These are phyloP conservation scores for Zasmidium citrigriseum DNA, from an alignment of 2,329 filamentous ascomycete genomes.

Conservation along the genomic window DNA sequence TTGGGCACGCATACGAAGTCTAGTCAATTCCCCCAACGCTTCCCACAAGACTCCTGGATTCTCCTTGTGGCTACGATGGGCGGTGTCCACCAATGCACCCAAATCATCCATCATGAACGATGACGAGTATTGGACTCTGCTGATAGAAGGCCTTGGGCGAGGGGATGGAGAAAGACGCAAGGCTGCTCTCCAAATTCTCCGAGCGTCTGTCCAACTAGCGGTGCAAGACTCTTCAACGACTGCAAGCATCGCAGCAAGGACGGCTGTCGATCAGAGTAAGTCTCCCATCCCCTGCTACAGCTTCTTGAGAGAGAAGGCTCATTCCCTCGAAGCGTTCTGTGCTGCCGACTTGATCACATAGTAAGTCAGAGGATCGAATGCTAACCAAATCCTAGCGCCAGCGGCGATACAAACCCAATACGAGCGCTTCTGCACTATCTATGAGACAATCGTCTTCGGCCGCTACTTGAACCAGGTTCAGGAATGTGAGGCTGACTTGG, in stretches of 20 bases:
- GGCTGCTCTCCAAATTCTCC: constrained; percentile 47
- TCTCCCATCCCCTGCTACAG: background rate
- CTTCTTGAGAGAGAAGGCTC: constrained; percentile 2
- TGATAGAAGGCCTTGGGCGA: constrained; percentile 41
- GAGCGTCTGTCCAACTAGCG: constrained; percentile 40
- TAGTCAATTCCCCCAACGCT: constrained; percentile 9
- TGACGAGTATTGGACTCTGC: constrained; percentile 42
- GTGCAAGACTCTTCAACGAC: constrained; percentile 10
- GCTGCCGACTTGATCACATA: background rate
- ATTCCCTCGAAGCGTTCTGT: background rate
- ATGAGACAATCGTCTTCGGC: constrained; percentile 51
- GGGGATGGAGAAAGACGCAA: constrained; percentile 50
- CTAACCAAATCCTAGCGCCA: constrained; percentile 12
- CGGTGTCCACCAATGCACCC: constrained; percentile 8
- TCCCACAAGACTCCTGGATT: constrained; percentile 23
- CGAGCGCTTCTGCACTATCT: constrained; percentile 46
- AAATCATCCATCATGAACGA: constrained; percentile 11
- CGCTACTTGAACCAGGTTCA: constrained; percentile 52
- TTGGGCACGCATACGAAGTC: constrained; percentile 18
- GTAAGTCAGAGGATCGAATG: constrained; percentile 2
- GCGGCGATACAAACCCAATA: constrained; percentile 36
- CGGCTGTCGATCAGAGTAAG: background rate
- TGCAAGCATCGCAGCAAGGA: background rate
- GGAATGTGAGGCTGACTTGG: constrained; percentile 47
- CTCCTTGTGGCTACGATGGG: constrained; percentile 31